Evolutionary conservation across 306 rosid species (phyloP).

Genomic region (Fagus sylvatica): DNA sequence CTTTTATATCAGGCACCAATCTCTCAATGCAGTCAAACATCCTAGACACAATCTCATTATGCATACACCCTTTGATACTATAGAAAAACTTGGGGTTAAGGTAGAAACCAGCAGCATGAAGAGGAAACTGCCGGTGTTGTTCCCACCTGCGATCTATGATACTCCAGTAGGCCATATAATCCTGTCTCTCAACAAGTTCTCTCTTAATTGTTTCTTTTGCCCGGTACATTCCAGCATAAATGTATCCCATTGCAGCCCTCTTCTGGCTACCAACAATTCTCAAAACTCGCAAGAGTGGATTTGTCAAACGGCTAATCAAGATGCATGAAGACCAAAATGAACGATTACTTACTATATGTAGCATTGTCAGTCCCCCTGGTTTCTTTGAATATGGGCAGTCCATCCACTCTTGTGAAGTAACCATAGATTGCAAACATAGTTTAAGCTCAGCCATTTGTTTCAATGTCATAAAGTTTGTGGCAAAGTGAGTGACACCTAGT

Average conservation of each 20-base stretch:
- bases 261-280: conserved; percentile 63
- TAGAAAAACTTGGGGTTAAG: conserved; percentile 86
- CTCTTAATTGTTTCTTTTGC: conserved; percentile 83
- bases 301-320: conserved; percentile 61
- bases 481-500: conserved; percentile 55
- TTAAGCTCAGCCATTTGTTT: conserved; percentile 79
- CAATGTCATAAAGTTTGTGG: conserved; percentile 69
- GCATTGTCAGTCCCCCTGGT: conserved; percentile 76
- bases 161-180: conserved; percentile 77
- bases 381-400: conserved; percentile 74
- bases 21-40: conserved; percentile 89
- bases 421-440: conserved; percentile 76
- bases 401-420: conserved; percentile 90
- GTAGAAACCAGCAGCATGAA: conserved; percentile 87
- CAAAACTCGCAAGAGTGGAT: conserved; percentile 71
- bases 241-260: conserved; percentile 85
- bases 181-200: conserved; percentile 68
- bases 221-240: conserved; percentile 79
- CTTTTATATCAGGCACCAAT: conserved; percentile 78
- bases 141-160: conserved; percentile 90
- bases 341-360: conserved; percentile 62
- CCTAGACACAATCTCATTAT: conserved; percentile 55
- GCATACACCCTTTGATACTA: conserved; percentile 74
- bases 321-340: conserved; percentile 88
- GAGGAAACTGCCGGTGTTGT: conserved; percentile 71